Conservation (phyloP, 1,139 yeast species). For the Blastobotrys serpentis region DNA sequence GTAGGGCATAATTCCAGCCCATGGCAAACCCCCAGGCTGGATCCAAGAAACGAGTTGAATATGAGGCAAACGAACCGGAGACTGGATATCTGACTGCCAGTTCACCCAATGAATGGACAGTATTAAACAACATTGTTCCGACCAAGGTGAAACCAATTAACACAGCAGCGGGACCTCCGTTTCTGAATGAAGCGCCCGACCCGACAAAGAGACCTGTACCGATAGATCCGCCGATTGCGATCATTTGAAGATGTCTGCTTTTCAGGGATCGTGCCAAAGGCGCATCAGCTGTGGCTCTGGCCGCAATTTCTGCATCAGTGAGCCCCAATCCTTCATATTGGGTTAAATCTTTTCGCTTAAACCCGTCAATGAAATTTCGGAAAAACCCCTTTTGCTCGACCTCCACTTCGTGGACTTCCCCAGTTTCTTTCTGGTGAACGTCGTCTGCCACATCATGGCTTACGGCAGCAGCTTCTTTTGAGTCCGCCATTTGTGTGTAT, state of each 20-base stretch:
- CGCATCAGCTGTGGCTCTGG: constrained; percentile 31
- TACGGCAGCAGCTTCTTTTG: too few relatives aligned
- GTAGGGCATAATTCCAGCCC: constrained; percentile 80
- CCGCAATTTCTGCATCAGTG: constrained; percentile 12
- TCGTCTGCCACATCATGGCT: constrained; percentile 2
- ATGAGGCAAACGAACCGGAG: constrained; percentile 74
- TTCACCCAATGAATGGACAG: constrained; percentile 85
- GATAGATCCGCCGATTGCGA: constrained; percentile 80
- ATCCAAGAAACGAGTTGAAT: constrained; percentile 67
- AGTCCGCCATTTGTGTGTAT: too few relatives aligned
- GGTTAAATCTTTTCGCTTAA: constrained; percentile 28
- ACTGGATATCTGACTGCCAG: constrained; percentile 76
- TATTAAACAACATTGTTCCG: constrained; percentile 66
- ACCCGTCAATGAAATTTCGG: constrained; percentile 29
- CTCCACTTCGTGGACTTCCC: constrained; percentile 1
- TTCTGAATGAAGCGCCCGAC: constrained; percentile 62
- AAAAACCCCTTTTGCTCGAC: too few relatives aligned
- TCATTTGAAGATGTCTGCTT: constrained; percentile 58
- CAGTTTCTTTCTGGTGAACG: neutral
- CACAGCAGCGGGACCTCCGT: constrained; percentile 81
- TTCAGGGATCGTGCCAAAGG: constrained; percentile 45
- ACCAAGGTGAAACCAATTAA: constrained; percentile 73
- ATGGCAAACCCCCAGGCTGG: constrained; percentile 80
- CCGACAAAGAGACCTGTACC: constrained; percentile 81
- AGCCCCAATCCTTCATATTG: constrained; percentile 33